phyloP scores from a whole-genome alignment of 495 filamentous ascomycete species.

The Penicillium argentinense region DNA sequence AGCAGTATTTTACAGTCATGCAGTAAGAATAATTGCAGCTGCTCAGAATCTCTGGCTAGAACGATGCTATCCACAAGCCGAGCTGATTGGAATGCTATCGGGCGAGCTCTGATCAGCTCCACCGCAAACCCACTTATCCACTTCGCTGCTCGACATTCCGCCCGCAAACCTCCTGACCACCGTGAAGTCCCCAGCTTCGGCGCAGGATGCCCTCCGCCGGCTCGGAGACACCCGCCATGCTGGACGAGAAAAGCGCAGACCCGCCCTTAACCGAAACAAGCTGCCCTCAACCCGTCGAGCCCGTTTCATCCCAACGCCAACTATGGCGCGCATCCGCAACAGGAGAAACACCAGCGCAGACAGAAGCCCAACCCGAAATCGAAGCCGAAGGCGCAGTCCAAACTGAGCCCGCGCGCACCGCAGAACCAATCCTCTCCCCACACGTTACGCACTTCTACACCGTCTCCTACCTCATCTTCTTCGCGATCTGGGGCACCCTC shows the following conservation, averaged over 20 bases:
- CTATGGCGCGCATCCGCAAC: constrained; percentile 8
- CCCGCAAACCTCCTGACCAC: not conserved
- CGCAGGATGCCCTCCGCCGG: too few species aligned
- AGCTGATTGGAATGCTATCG: not conserved
- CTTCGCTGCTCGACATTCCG: not conserved
- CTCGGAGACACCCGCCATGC: too few species aligned
- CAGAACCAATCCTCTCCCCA: constrained; percentile 35
- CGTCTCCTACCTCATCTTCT: constrained; percentile 78
- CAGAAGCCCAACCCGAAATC: constrained; percentile 6
- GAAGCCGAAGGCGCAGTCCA: too few species aligned
- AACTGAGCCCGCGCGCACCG: not conserved
- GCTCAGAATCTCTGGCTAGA: too few species aligned
- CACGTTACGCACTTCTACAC: constrained; percentile 73
- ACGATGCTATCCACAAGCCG: not conserved
- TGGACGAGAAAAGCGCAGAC: constrained; percentile 8
- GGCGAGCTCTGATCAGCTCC: constrained; percentile 12
- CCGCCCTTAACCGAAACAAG: constrained; percentile 14
- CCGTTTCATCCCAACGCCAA: constrained; percentile 9
- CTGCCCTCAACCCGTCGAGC: constrained; percentile 14
- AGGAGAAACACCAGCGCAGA: not conserved
- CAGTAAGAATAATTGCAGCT: too few species aligned
- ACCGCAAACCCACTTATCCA: constrained; percentile 7
- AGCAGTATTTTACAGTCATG: too few species aligned
- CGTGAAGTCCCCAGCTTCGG: too few species aligned
- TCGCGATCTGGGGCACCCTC: constrained; percentile 84